A percentile compares a stretch with the other conserved stretches of the same genome.
These are phyloP conservation scores for Pseudomassariella vexata DNA, from an alignment of 2,329 filamentous ascomycete species.

Conservation along the genomic window DNA sequence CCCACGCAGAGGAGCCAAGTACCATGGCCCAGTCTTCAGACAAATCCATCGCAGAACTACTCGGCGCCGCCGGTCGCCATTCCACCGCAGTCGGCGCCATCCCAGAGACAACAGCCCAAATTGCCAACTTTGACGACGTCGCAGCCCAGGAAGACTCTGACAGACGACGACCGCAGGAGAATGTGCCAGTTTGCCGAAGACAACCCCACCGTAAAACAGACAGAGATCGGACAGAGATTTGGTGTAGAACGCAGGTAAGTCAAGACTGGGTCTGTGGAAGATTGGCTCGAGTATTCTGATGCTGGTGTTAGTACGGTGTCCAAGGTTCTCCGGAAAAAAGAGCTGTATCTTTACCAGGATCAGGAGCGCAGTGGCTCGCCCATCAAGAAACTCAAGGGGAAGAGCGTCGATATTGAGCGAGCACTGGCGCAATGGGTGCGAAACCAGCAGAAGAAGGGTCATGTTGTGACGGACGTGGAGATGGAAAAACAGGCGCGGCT, in stretches of 20 bases:
- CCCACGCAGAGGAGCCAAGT: slow-evolving; percentile 46
- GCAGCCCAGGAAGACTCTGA: slow-evolving; percentile 80
- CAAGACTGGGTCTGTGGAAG: no score
- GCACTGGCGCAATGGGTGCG: slow-evolving; percentile 82
- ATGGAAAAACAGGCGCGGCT: slow-evolving; percentile 80
- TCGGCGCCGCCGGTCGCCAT: slow-evolving; percentile 54
- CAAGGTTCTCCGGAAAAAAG: slow-evolving; percentile 89
- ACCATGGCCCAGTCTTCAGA: slow-evolving; percentile 75
- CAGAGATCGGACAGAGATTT: slow-evolving; percentile 92
- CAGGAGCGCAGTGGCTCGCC: slow-evolving; percentile 75
- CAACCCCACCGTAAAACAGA: slow-evolving; percentile 86
- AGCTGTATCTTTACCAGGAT: slow-evolving; percentile 82
- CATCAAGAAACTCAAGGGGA: slow-evolving; percentile 76
- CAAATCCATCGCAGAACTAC: slow-evolving; percentile 59
- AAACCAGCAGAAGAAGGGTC: slow-evolving; percentile 72
- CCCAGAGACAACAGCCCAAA: slow-evolving; percentile 46
- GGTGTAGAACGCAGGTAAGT: slow-evolving; percentile 93
- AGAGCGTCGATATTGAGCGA: slow-evolving; percentile 80
- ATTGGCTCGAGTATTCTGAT: slow-evolving; percentile 22
- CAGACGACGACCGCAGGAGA: slow-evolving; percentile 78
- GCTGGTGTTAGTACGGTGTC: slow-evolving; percentile 76
- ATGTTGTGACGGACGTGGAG: slow-evolving; percentile 68
- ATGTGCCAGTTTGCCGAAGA: slow-evolving; percentile 96
- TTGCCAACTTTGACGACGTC: slow-evolving; percentile 45
- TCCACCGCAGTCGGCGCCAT: slow-evolving; percentile 45